phyloP scores from a whole-genome alignment of 177 flowering plant species.

The Vitis hybrid region DNA sequence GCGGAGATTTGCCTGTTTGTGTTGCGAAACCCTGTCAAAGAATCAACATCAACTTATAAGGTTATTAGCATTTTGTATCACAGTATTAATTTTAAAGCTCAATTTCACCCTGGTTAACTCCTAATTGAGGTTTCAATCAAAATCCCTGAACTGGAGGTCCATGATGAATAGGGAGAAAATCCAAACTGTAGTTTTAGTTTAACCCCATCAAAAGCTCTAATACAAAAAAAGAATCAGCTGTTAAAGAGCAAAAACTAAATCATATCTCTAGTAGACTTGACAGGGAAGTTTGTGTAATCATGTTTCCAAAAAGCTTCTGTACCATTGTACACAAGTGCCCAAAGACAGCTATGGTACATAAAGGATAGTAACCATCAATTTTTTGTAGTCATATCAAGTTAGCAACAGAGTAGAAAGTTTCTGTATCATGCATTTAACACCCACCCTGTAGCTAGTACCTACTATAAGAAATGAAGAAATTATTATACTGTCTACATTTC shows the following conservation, averaged over 20 bases:
- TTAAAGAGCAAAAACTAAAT: too few species aligned
- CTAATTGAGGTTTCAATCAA: too few species aligned
- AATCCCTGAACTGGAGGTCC: too few species aligned
- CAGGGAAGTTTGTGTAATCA: too few species aligned
- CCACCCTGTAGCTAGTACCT: background rate
- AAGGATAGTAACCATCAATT: background rate
- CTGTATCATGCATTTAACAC: background rate
- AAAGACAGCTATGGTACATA: background rate
- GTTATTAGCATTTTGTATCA: too few species aligned
- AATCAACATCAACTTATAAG: background rate
- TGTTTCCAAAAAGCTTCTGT: background rate
- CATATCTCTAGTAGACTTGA: too few species aligned
- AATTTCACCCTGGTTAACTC: too few species aligned
- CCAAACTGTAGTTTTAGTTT: too few species aligned
- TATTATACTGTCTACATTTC: background rate
- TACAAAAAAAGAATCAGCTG: too few species aligned
- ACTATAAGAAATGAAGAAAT: background rate
- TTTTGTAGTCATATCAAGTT: background rate
- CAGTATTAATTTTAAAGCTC: too few species aligned
- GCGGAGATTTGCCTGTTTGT: slow-evolving; percentile 93
- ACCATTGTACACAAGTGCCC: background rate
- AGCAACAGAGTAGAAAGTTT: background rate
- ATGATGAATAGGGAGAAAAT: too few species aligned
- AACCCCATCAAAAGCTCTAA: too few species aligned
- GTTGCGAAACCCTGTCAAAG: slow-evolving; percentile 80